Conservation (phyloP, 306 rosid species). For the Benincasa hispida region DNA sequence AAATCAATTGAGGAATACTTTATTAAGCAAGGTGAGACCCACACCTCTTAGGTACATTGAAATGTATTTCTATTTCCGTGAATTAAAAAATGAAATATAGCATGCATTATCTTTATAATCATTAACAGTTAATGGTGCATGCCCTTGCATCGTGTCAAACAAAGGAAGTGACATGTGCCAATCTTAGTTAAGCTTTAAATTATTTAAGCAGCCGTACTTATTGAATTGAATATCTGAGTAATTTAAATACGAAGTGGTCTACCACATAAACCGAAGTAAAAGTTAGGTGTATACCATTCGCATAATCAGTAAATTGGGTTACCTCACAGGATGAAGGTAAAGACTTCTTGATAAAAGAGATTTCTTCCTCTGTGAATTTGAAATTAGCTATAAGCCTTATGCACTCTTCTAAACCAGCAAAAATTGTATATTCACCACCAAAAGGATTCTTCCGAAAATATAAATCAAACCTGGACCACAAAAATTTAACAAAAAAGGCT, state of each 20-base stretch:
- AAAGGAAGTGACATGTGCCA: not conserved
- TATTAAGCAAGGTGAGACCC: not conserved
- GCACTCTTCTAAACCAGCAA: conserved; percentile 95
- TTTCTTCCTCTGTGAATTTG: conserved; percentile 70
- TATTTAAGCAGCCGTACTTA: not conserved
- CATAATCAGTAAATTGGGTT: conserved; percentile 6
- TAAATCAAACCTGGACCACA: conserved; percentile 78
- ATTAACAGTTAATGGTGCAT: not conserved
- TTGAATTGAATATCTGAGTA: not conserved
- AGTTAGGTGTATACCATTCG: not conserved
- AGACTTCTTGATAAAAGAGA: conserved; percentile 46
- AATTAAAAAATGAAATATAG: not conserved
- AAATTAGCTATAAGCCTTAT: conserved; percentile 82
- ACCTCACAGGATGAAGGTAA: conserved; percentile 85
- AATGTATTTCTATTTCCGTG: not conserved
- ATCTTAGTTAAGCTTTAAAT: not conserved
- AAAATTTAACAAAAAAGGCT: not conserved
- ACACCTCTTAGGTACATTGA: not conserved
- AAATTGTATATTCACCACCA: conserved; percentile 92
- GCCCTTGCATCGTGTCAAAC: not conserved
- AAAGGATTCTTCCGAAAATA: conserved; percentile 95
- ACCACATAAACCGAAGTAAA: not conserved
- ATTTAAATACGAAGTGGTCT: not conserved
- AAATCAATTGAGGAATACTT: not conserved
- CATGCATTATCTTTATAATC: not conserved